These are phyloP conservation scores for Juncus effusus DNA, from an alignment of 176 grass and related monocot species.

Conservation along the genomic window DNA sequence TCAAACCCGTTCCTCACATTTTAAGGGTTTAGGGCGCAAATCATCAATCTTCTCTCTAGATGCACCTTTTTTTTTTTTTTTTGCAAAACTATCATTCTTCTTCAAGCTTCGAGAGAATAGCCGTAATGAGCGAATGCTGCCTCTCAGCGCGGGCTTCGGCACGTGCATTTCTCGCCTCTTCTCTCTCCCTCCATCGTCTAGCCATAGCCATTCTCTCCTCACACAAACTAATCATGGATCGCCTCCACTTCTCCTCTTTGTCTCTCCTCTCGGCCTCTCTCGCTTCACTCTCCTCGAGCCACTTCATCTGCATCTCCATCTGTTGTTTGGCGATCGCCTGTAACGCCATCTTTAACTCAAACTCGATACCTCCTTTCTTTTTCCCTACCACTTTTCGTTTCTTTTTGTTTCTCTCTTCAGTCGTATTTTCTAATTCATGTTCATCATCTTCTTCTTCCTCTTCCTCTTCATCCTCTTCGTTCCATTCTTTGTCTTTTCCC, in stretches of 20 bases:
- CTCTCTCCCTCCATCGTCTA: constrained; percentile 57
- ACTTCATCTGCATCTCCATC: constrained; percentile 75
- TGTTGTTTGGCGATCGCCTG: constrained; percentile 73
- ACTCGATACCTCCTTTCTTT: constrained; percentile 12
- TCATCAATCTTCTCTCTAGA: background rate
- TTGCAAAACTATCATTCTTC: constrained; percentile 31
- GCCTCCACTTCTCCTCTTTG: constrained; percentile 81
- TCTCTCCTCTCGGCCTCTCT: constrained; percentile 57
- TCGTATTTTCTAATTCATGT: constrained; percentile 20
- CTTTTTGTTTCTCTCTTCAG: constrained; percentile 2
- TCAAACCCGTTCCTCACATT: background rate
- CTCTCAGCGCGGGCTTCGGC: constrained; percentile 76
- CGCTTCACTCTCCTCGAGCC: constrained; percentile 71
- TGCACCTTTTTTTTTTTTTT: background rate
- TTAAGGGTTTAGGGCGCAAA: background rate
- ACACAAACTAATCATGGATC: constrained; percentile 56
- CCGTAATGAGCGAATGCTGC: constrained; percentile 53
- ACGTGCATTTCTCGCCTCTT: constrained; percentile 59
- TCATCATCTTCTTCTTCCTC: constrained; percentile 34
- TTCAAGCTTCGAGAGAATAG: constrained; percentile 59
- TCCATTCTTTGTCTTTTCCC: constrained; percentile 39
- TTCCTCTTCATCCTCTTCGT: constrained; percentile 27
- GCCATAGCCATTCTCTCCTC: constrained; percentile 70
- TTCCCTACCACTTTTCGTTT: constrained; percentile 22
- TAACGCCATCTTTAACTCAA: constrained; percentile 59